These are phyloP conservation scores for Collybiopsis luxurians DNA, from an alignment of 768 basidiomycete species.

Conservation along the genomic window DNA sequence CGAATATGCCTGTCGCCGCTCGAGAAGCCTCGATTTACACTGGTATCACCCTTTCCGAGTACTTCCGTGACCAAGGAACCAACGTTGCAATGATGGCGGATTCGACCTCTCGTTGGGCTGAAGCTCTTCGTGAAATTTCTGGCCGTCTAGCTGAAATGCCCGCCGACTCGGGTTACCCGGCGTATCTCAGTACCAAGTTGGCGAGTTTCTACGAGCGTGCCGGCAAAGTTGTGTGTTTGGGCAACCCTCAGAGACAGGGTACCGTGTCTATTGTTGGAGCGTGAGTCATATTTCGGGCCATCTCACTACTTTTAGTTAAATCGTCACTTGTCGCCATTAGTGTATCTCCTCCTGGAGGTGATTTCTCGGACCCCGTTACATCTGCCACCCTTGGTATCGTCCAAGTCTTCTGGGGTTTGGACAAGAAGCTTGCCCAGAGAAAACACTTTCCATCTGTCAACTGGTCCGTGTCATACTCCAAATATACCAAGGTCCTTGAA, in stretches of 20 bases:
- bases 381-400: slow-evolving; percentile 97
- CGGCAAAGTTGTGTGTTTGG: slow-evolving; percentile 91
- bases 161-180: slow-evolving; percentile 98
- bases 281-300: slow-evolving; percentile 48
- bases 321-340: slow-evolving; percentile 36
- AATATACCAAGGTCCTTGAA: slow-evolving; percentile 93
- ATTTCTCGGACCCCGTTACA: slow-evolving; percentile 98
- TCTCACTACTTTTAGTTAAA: neutral
- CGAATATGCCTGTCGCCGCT: slow-evolving; percentile 99
- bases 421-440: slow-evolving; percentile 97
- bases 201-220: slow-evolving; percentile 99
- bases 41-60: slow-evolving; percentile 97
- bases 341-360: slow-evolving; percentile 98
- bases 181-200: slow-evolving; percentile 92
- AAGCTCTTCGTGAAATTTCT: slow-evolving; percentile 98
- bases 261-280: slow-evolving; percentile 99
- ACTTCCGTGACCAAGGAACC: slow-evolving; percentile 98
- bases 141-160: slow-evolving; percentile 99
- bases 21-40: slow-evolving; percentile 99
- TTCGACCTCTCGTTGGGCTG: slow-evolving; percentile 98
- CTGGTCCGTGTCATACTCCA: slow-evolving; percentile 99
- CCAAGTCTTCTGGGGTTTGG: slow-evolving; percentile 99
- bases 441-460: slow-evolving; percentile 99
- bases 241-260: slow-evolving; percentile 83
- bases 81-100: slow-evolving; percentile 99